Conservation (phyloP, 306 rosid species). For the Begonia peltatifolia region DNA sequence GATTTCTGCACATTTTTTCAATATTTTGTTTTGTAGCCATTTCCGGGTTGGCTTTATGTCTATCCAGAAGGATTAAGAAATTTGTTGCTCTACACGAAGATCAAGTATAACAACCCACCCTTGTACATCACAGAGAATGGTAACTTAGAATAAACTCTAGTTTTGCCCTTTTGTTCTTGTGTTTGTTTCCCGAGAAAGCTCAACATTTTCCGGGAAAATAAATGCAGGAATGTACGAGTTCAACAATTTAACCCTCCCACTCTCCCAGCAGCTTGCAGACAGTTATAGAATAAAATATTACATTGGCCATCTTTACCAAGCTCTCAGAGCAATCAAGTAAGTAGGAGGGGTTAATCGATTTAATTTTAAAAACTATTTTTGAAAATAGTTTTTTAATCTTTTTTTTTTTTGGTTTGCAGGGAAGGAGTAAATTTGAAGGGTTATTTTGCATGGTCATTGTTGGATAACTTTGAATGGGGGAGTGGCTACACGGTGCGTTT, state of each 20-base stretch:
- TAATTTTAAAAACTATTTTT: neutral
- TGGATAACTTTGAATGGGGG: slow-evolving; percentile 6
- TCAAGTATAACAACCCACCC: too few relatives aligned
- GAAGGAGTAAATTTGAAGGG: slow-evolving; percentile 3
- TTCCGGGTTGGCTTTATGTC: too few relatives aligned
- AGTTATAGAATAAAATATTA: neutral
- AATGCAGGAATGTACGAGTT: neutral
- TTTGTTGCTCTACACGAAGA: too few relatives aligned
- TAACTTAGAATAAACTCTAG: too few relatives aligned
- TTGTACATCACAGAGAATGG: too few relatives aligned
- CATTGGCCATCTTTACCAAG: neutral
- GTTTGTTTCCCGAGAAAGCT: too few relatives aligned
- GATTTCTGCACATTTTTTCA: too few relatives aligned
- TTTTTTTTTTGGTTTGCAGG: neutral
- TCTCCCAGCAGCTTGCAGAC: neutral
- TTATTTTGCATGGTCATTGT: slow-evolving; percentile 4
- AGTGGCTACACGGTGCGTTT: neutral
- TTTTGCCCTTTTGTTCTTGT: too few relatives aligned
- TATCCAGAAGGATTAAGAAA: too few relatives aligned
- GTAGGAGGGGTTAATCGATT: neutral
- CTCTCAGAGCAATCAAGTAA: slow-evolving; percentile 1
- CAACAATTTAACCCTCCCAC: neutral
- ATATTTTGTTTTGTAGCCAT: too few relatives aligned
- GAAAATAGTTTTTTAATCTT: neutral
- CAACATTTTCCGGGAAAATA: too few relatives aligned